Percentiles rank a stretch among this genome's conserved stretches.
Evolutionary conservation across 768 basidiomycete species (phyloP).

Genomic region (Termitomyces titanicus): DNA sequence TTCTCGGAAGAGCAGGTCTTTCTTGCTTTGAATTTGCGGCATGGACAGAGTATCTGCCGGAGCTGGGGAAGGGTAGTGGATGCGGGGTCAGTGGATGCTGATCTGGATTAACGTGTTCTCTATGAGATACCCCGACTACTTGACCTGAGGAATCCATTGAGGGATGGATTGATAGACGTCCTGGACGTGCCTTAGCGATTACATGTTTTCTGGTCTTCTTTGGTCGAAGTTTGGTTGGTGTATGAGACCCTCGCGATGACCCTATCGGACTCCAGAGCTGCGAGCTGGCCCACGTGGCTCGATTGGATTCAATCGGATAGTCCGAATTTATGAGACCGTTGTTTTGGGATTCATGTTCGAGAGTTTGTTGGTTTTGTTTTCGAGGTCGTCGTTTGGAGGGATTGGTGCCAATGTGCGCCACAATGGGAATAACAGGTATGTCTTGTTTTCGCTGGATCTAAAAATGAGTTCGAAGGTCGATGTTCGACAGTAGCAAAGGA

Average conservation of each 20-base stretch:
- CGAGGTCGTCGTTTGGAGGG: background rate
- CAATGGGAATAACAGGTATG: background rate
- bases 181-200: too few relatives aligned
- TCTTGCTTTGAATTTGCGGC: background rate
- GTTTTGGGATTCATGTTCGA: background rate
- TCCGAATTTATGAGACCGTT: background rate
- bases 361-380: background rate
- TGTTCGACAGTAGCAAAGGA: background rate
- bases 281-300: background rate
- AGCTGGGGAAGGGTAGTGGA: too few relatives aligned
- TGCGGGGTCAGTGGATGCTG: background rate
- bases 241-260: background rate
- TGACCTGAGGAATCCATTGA: too few relatives aligned
- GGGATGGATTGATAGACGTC: background rate
- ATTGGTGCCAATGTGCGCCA: background rate
- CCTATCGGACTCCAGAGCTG: background rate
- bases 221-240: background rate
- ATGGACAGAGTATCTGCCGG: background rate
- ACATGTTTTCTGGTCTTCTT: background rate
- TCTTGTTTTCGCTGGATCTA: background rate
- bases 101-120: background rate
- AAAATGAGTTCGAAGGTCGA: background rate
- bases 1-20: background rate
- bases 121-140: background rate
- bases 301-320: background rate